These are phyloP conservation scores for Eucalyptus curtisii DNA, from an alignment of 345 rosid genomes.

Conservation along the genomic window DNA sequence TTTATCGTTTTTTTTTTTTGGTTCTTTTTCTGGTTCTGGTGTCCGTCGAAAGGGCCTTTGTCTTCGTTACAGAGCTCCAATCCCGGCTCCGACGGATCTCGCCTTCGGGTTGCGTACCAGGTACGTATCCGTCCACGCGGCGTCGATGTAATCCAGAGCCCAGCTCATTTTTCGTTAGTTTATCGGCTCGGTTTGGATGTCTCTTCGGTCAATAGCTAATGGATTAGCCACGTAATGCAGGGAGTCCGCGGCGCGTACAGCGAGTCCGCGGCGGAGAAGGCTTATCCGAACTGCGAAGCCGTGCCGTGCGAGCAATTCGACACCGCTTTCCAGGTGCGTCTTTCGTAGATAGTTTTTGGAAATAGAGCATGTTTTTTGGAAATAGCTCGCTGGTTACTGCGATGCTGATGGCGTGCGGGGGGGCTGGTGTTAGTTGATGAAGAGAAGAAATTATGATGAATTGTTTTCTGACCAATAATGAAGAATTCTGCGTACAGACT, in stretches of 20 bases:
- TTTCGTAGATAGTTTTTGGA: neutral
- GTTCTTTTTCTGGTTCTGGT: neutral
- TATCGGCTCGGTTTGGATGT: neutral
- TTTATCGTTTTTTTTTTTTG: neutral
- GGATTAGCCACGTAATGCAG: slow-evolving; percentile 5
- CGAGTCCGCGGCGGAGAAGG: slow-evolving; percentile 93
- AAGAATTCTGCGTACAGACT: neutral
- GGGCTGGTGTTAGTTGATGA: neutral
- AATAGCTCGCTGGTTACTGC: neutral
- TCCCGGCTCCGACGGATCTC: slow-evolving; percentile 45
- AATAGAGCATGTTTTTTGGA: neutral
- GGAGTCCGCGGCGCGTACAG: slow-evolving; percentile 94
- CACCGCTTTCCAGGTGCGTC: slow-evolving; percentile 74
- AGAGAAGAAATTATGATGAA: neutral
- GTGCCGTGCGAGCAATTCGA: slow-evolving; percentile 98
- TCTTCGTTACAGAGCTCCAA: slow-evolving; percentile 40
- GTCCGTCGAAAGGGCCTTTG: slow-evolving; percentile 48
- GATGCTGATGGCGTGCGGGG: neutral
- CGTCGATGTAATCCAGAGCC: neutral
- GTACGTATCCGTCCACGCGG: slow-evolving; percentile 2
- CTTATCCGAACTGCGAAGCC: slow-evolving; percentile 88
- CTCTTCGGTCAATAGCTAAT: neutral
- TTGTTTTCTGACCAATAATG: neutral
- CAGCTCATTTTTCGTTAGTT: neutral
- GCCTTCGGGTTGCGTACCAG: slow-evolving; percentile 96